A percentile compares a stretch with the other conserved stretches of the same genome.
phyloP scores from a whole-genome alignment of 371 early-diverging fungal genomes.

The Nematocida major region DNA sequence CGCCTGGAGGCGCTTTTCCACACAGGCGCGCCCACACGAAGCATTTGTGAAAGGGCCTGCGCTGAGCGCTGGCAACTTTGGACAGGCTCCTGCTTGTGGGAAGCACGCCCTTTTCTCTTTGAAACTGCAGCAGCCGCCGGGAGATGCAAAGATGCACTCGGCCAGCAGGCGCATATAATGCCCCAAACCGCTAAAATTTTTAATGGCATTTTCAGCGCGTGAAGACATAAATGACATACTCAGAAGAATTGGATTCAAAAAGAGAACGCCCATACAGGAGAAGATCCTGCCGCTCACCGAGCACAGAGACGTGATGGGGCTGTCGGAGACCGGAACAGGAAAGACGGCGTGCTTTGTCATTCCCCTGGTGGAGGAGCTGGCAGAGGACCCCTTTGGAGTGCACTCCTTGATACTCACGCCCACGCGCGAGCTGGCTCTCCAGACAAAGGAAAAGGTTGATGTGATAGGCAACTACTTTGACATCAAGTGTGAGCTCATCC shows the following conservation, averaged over 20 bases:
- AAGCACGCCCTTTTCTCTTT: no score
- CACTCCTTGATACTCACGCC: slow-evolving; percentile 76
- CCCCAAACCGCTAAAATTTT: no score
- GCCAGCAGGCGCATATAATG: no score
- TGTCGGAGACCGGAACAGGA: slow-evolving; percentile 94
- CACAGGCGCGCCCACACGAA: no score
- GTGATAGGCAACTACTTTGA: slow-evolving; percentile 80
- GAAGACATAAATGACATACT: slow-evolving; percentile 72
- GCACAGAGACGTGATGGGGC: slow-evolving; percentile 81
- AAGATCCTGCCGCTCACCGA: slow-evolving; percentile 97
- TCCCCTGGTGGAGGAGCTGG: slow-evolving; percentile 78
- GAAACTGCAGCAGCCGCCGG: no score
- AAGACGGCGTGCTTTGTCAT: slow-evolving; percentile 92
- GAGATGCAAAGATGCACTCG: no score
- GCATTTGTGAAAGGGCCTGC: no score
- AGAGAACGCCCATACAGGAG: slow-evolving; percentile 88
- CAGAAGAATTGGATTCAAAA: slow-evolving; percentile 71
- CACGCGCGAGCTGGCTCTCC: slow-evolving; percentile 86
- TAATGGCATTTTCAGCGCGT: slow-evolving; percentile 69
- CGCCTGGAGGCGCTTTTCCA: no score
- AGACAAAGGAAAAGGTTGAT: slow-evolving; percentile 83
- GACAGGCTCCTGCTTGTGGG: no score
- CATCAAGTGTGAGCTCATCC: slow-evolving; percentile 74
- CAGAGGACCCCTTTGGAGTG: slow-evolving; percentile 76
- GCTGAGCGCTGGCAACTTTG: no score